Percentiles rank a stretch among this genome's conserved stretches.
These are phyloP conservation scores for Aspergillus sp. DNA, from an alignment of 2,329 filamentous ascomycete species.

Conservation along the genomic window DNA sequence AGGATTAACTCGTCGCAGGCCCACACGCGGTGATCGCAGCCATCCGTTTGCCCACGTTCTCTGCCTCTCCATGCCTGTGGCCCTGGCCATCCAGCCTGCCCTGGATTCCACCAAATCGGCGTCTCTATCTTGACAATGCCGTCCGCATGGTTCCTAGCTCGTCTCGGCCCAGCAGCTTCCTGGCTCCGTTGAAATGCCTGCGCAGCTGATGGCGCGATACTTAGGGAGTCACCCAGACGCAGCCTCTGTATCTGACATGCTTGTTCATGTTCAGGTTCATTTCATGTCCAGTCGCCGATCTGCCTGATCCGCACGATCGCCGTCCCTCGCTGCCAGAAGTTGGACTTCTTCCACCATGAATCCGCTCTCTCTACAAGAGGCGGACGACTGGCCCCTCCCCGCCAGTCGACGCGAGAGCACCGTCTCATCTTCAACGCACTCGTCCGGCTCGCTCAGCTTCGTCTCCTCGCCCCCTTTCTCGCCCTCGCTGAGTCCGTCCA, in stretches of 20 bases:
- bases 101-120: background rate
- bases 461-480: conserved; percentile 24
- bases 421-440: conserved; percentile 25
- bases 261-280: too few relatives aligned
- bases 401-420: conserved; percentile 24
- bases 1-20: too few relatives aligned
- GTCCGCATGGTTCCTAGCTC: background rate
- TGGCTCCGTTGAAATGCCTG: background rate
- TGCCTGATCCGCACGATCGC: background rate
- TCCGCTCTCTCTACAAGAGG: conserved; percentile 15
- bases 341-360: conserved; percentile 13
- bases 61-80: conserved; percentile 6
- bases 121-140: background rate
- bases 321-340: background rate
- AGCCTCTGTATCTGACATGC: too few relatives aligned
- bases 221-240: too few relatives aligned
- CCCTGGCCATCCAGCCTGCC: conserved; percentile 2
- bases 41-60: conserved; percentile 26
- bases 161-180: background rate
- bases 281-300: too few relatives aligned
- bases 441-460: conserved; percentile 29
- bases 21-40: conserved; percentile 16
- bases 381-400: conserved; percentile 30
- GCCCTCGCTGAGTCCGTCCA: conserved; percentile 25
- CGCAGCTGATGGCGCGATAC: too few relatives aligned